These are phyloP conservation scores for Fusarium globosum DNA, from an alignment of 2,329 filamentous ascomycete genomes.

Conservation along the genomic window DNA sequence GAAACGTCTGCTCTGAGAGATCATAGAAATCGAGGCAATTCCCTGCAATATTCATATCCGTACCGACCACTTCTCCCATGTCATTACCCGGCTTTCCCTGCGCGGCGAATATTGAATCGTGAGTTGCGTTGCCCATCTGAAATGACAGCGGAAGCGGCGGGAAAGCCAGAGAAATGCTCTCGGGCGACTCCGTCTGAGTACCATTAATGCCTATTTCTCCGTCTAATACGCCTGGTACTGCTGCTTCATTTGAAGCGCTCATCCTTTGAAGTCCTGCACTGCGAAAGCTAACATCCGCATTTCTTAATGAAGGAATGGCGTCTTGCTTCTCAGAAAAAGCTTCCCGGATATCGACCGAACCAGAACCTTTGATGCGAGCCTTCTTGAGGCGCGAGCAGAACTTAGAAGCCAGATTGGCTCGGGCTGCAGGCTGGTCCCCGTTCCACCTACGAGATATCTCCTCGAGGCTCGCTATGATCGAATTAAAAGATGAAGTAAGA, in stretches of 20 bases:
- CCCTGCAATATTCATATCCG: neutral
- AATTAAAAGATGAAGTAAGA: conserved; percentile 15
- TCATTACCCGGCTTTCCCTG: neutral
- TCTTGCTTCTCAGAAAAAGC: conserved; percentile 25
- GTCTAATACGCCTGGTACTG: neutral
- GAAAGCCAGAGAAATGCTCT: conserved; percentile 6
- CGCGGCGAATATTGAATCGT: neutral
- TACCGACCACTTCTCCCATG: neutral
- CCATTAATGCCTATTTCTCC: neutral
- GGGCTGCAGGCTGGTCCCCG: neutral
- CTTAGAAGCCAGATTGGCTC: conserved; percentile 27
- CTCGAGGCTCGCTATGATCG: conserved; percentile 18
- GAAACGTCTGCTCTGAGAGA: neutral
- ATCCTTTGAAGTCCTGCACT: neutral
- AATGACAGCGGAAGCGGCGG: conserved; percentile 1
- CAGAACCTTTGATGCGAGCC: neutral
- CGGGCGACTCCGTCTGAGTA: neutral
- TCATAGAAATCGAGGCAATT: neutral
- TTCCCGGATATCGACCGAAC: conserved; percentile 13
- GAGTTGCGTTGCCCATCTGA: neutral
- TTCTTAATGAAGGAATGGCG: neutral
- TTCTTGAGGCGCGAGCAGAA: conserved; percentile 24
- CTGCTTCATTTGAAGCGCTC: neutral
- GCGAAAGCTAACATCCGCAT: neutral
- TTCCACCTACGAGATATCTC: conserved; percentile 26